Percentiles rank a stretch among this genome's conserved stretches.
These are phyloP conservation scores for Metschnikowia picachoensis DNA, from an alignment of 805 yeast species.

Conservation along the genomic window DNA sequence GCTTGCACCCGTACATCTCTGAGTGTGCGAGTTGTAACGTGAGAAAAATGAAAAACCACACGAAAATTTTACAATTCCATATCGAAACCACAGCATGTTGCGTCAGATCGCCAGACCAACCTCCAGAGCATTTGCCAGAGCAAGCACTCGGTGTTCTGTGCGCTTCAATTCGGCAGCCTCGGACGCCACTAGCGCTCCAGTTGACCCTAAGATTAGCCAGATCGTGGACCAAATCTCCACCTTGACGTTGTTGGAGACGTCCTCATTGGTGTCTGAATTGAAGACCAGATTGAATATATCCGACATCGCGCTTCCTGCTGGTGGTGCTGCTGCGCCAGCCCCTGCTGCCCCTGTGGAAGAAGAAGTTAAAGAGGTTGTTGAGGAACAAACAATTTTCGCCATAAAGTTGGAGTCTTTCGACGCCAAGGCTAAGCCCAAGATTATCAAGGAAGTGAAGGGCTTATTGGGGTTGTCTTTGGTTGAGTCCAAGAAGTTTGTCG, in stretches of 20 bases:
- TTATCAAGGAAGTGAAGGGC: constrained; percentile 94
- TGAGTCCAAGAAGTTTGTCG: constrained; percentile 97
- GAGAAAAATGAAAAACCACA: constrained; percentile 3
- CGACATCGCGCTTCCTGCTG: constrained; percentile 78
- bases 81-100: constrained; percentile 19
- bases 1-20: constrained; percentile 16
- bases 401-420: constrained; percentile 92
- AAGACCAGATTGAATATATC: constrained; percentile 84
- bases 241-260: constrained; percentile 89
- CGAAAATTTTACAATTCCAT: constrained; percentile 14
- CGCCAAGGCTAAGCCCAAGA: constrained; percentile 92
- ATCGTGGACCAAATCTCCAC: constrained; percentile 91
- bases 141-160: constrained; percentile 21
- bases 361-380: constrained; percentile 69
- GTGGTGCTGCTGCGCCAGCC: constrained; percentile 57
- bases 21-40: constrained; percentile 1
- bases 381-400: constrained; percentile 90
- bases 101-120: constrained; percentile 40
- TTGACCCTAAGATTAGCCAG: constrained; percentile 80
- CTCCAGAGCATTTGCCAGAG: constrained; percentile 29
- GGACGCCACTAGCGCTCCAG: constrained; percentile 43
- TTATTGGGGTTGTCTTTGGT: constrained; percentile 89
- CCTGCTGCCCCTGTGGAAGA: constrained; percentile 65
- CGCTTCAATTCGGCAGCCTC: constrained; percentile 50
- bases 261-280: constrained; percentile 77